phyloP scores from a whole-genome alignment of 2,329 filamentous ascomycete species.

The Blastomyces emzantsi region DNA sequence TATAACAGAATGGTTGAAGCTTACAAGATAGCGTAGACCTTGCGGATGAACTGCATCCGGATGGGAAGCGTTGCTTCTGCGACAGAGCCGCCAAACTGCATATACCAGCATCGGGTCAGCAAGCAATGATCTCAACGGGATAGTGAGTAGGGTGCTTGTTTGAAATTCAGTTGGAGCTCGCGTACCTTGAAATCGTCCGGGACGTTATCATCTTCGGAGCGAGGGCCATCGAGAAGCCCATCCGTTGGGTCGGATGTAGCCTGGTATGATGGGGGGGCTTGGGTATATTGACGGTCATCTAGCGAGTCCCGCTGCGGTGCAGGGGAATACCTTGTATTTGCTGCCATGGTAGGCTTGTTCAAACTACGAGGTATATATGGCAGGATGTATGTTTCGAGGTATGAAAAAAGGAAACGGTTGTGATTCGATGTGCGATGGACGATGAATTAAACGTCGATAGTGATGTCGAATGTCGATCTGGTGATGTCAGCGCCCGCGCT shows the following conservation, averaged over 20 bases:
- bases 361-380: neutral
- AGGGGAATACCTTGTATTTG: constrained; percentile 70
- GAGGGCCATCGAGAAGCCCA: constrained; percentile 55
- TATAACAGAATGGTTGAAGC: constrained; percentile 19
- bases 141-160: neutral
- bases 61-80: constrained; percentile 92
- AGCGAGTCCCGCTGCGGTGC: constrained; percentile 82
- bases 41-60: constrained; percentile 91
- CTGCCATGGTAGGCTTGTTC: constrained; percentile 47
- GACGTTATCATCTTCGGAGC: constrained; percentile 78
- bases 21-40: constrained; percentile 91
- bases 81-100: constrained; percentile 82
- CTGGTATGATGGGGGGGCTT: constrained; percentile 77
- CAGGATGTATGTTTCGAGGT: no score
- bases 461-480: no score
- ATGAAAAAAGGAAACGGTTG: no score
- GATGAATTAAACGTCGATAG: no score
- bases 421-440: no score
- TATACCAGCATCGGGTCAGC: neutral
- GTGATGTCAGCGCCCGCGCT: no score
- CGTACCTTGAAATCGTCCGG: constrained; percentile 92
- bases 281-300: constrained; percentile 59
- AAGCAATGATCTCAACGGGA: neutral
- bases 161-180: neutral
- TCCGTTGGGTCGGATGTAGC: constrained; percentile 48